These are phyloP conservation scores for Kalmanozyma brasiliensis DNA, from an alignment of 1,284 basidiomycete species.

Conservation along the genomic window DNA sequence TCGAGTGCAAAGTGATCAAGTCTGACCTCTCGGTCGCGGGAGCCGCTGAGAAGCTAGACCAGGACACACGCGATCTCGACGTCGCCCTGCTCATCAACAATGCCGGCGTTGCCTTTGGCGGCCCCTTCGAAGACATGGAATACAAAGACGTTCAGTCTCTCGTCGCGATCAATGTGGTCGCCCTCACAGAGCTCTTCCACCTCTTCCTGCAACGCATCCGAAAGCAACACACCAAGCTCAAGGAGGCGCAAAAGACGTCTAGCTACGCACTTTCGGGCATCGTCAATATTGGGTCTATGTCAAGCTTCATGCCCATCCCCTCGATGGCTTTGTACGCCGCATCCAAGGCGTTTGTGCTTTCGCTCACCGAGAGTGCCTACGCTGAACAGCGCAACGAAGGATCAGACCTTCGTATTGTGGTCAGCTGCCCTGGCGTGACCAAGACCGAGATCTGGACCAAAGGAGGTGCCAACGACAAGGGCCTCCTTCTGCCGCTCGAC, in stretches of 20 bases:
- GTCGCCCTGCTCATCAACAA: conserved; percentile 40
- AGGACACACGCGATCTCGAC: conserved; percentile 15
- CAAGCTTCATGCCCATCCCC: conserved; percentile 34
- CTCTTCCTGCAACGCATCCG: conserved; percentile 27
- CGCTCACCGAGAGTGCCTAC: conserved; percentile 30
- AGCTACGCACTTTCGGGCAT: conserved; percentile 23
- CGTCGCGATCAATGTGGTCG: conserved; percentile 25
- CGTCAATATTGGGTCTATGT: conserved; percentile 29
- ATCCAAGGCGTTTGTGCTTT: conserved; percentile 34
- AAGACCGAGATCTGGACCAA: conserved; percentile 35
- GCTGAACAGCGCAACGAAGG: conserved; percentile 30
- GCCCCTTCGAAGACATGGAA: conserved; percentile 22
- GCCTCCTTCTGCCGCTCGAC: conserved; percentile 19
- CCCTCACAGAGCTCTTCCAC: conserved; percentile 29
- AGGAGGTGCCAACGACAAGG: conserved; percentile 20
- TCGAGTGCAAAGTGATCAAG: conserved; percentile 26
- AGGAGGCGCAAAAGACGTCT: conserved; percentile 16
- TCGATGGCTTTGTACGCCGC: conserved; percentile 39
- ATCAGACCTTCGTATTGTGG: conserved; percentile 22
- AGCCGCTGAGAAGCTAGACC: conserved; percentile 24
- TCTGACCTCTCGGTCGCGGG: conserved; percentile 25
- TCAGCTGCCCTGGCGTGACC: conserved; percentile 24
- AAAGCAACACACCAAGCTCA: conserved; percentile 15
- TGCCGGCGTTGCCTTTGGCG: conserved; percentile 33
- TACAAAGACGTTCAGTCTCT: conserved; percentile 20